phyloP scores from a whole-genome alignment of 495 filamentous ascomycete species.

The Viridothelium virens region DNA sequence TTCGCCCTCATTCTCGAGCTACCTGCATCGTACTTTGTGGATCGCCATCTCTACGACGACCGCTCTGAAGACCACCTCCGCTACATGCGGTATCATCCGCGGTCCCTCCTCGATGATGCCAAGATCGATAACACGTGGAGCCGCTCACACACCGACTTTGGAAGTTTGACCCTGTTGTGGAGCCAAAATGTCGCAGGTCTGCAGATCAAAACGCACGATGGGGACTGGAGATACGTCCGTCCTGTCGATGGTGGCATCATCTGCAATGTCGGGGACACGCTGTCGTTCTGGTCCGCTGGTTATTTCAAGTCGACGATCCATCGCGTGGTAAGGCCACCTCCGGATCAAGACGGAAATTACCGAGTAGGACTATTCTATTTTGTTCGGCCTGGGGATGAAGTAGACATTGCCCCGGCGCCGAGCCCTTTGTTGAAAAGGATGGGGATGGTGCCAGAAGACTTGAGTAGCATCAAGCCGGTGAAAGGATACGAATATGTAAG shows the following conservation, averaged over 20 bases:
- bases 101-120: slow-evolving; percentile 41
- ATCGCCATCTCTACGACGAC: slow-evolving; percentile 45
- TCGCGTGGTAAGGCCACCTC: slow-evolving; percentile 27
- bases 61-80: slow-evolving; percentile 43
- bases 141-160: slow-evolving; percentile 48
- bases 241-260: slow-evolving; percentile 27
- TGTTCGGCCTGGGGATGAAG: slow-evolving; percentile 33
- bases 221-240: slow-evolving; percentile 31
- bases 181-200: slow-evolving; percentile 50
- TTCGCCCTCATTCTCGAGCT: slow-evolving; percentile 47
- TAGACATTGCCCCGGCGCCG: slow-evolving; percentile 38
- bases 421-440: slow-evolving; percentile 43
- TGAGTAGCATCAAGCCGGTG: slow-evolving; percentile 22
- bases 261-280: slow-evolving; percentile 30
- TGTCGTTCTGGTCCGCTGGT: slow-evolving; percentile 27
- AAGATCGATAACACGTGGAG: slow-evolving; percentile 39
- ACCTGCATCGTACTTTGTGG: slow-evolving; percentile 44
- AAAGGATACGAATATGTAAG: slow-evolving; percentile 43
- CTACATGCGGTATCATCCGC: slow-evolving; percentile 48
- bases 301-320: slow-evolving; percentile 29
- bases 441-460: slow-evolving; percentile 37
- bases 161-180: slow-evolving; percentile 47
- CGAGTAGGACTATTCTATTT: slow-evolving; percentile 32
- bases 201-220: slow-evolving; percentile 37
- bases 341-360: slow-evolving; percentile 30